Evolutionary conservation across 495 filamentous ascomycete species (phyloP).

Genomic region (Oleoguttula mirabilis): DNA sequence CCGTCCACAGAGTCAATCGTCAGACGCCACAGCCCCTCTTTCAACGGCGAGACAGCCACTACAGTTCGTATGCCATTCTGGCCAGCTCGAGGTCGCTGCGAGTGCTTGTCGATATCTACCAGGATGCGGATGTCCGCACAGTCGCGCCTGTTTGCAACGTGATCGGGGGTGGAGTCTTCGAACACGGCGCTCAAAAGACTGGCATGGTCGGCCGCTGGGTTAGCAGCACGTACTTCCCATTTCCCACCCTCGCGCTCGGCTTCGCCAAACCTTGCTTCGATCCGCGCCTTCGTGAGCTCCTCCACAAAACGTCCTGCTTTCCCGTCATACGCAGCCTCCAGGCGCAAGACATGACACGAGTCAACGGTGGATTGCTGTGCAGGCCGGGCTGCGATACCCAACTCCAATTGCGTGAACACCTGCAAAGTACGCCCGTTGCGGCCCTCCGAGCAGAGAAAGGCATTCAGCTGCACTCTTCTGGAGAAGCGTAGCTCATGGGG

Average conservation of each 20-base stretch:
- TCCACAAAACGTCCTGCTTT: conserved; percentile 67
- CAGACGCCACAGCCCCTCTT: conserved; percentile 40
- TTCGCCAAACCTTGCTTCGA: conserved; percentile 74
- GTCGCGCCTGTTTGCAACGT: conserved; percentile 22
- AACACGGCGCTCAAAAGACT: conserved; percentile 64
- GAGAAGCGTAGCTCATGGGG: conserved; percentile 59
- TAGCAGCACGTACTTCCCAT: conserved; percentile 64
- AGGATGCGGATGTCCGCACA: conserved; percentile 49
- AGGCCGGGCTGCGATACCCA: conserved; percentile 5
- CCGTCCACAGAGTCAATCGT: conserved; percentile 52
- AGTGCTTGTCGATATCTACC: conserved; percentile 47
- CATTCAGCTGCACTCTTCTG: conserved; percentile 51
- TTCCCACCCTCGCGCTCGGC: conserved; percentile 62
- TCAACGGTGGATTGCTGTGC: not conserved
- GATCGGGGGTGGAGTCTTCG: conserved; percentile 39
- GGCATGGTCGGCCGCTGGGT: conserved; percentile 45
- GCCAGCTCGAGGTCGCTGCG: conserved; percentile 47
- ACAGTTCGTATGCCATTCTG: conserved; percentile 44
- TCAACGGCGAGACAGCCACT: conserved; percentile 35
- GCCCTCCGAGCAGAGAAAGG: conserved; percentile 22
- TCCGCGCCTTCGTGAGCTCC: conserved; percentile 72
- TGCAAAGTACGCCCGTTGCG: conserved; percentile 60
- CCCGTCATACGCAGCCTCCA: conserved; percentile 67
- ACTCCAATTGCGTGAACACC: conserved; percentile 35
- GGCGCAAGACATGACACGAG: conserved; percentile 44